phyloP scores from a whole-genome alignment of 2,329 filamentous ascomycete species.

The Drechslerella coelobrocha region DNA sequence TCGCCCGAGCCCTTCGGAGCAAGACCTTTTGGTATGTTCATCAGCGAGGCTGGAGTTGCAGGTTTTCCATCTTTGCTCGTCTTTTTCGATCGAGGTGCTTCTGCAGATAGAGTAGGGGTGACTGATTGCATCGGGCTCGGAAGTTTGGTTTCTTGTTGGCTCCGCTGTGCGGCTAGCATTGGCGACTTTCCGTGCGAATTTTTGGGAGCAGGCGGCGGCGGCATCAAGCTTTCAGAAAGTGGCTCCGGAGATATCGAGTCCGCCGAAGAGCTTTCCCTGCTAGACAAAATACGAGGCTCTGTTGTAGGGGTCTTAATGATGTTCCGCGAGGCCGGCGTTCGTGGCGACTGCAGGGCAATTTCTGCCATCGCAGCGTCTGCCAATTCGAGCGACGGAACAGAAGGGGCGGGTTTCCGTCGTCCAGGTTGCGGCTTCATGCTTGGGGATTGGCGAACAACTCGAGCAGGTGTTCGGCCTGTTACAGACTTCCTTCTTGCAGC shows the following conservation, averaged over 20 bases:
- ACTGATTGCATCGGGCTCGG: constrained; percentile 60
- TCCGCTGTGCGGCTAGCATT: constrained; percentile 63
- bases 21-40: constrained; percentile 69
- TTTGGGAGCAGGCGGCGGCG: constrained; percentile 52
- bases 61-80: constrained; percentile 63
- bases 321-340: constrained; percentile 18
- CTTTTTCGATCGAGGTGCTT: constrained; percentile 55
- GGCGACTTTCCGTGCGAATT: constrained; percentile 34
- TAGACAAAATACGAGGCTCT: constrained; percentile 41
- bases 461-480: constrained; percentile 48
- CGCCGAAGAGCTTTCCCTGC: constrained; percentile 53
- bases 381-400: constrained; percentile 62
- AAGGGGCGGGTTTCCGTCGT: constrained; percentile 61
- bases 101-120: constrained; percentile 55
- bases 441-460: constrained; percentile 71
- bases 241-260: constrained; percentile 55
- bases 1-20: constrained; percentile 42
- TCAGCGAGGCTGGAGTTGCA: constrained; percentile 85
- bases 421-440: constrained; percentile 72
- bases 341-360: constrained; percentile 59
- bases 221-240: constrained; percentile 54
- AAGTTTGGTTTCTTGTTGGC: constrained; percentile 72
- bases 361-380: constrained; percentile 60
- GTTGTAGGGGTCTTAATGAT: constrained; percentile 27
- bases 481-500: constrained; percentile 44